A percentile compares a stretch with the other conserved stretches of the same genome.
phyloP scores from a whole-genome alignment of 2,329 filamentous ascomycete genomes.

The Hirsutella rhossiliensis region DNA sequence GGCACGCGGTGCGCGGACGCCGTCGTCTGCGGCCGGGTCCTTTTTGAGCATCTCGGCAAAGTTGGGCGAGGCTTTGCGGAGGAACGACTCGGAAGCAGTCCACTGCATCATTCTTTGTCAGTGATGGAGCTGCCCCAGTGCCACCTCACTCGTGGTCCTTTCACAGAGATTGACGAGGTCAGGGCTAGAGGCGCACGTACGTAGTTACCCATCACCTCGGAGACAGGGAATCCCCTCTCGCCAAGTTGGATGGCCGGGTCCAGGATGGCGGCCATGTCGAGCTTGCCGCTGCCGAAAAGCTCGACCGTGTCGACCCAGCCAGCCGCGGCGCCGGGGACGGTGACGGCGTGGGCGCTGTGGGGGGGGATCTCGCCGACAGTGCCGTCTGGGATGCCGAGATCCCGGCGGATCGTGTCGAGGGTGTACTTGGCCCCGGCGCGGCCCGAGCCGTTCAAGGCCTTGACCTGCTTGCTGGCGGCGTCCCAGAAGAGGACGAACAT shows the following conservation, averaged over 20 bases:
- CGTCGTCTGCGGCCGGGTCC: conserved; percentile 54
- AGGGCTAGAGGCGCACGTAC: conserved; percentile 37
- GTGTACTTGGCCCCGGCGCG: conserved; percentile 59
- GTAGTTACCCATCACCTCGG: conserved; percentile 58
- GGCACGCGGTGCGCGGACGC: conserved; percentile 60
- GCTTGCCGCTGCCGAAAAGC: conserved; percentile 77
- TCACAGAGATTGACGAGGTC: neutral
- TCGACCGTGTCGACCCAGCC: conserved; percentile 88
- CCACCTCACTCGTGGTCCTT: neutral
- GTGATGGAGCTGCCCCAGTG: neutral
- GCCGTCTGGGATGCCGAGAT: conserved; percentile 52
- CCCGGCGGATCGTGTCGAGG: conserved; percentile 56
- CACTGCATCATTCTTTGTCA: conserved; percentile 43
- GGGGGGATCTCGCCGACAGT: conserved; percentile 54
- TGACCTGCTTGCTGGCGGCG: conserved; percentile 68
- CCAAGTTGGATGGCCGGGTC: conserved; percentile 73
- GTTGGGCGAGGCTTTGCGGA: conserved; percentile 72
- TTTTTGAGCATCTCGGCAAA: conserved; percentile 77
- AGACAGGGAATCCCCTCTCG: conserved; percentile 83
- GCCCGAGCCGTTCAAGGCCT: conserved; percentile 88
- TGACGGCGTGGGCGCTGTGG: conserved; percentile 67
- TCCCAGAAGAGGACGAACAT: conserved; percentile 95
- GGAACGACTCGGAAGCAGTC: conserved; percentile 46
- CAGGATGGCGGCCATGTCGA: conserved; percentile 66
- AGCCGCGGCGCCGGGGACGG: conserved; percentile 79